phyloP scores from a whole-genome alignment of 2,329 filamentous ascomycete species.

The Penicillium sp. region DNA sequence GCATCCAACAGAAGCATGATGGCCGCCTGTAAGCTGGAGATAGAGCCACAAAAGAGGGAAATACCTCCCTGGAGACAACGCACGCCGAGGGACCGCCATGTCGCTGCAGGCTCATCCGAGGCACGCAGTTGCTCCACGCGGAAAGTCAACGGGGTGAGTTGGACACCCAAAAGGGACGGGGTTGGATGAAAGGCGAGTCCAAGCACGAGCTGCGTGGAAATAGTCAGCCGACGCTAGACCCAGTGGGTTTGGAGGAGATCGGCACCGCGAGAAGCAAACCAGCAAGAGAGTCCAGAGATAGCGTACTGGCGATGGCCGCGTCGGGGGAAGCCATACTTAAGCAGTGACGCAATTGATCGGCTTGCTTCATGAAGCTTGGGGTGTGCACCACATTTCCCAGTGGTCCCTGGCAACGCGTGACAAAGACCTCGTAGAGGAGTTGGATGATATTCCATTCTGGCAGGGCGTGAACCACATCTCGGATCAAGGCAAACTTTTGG shows the following conservation, averaged over 20 bases:
- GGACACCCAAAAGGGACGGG: neutral
- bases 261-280: neutral
- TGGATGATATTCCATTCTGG: slow-evolving; percentile 5
- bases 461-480: neutral
- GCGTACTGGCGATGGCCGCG: neutral
- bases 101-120: neutral
- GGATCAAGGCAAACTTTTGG: neutral
- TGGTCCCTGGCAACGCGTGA: slow-evolving; percentile 12
- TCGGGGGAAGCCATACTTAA: neutral
- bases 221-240: neutral
- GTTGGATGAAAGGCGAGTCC: neutral
- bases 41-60: neutral
- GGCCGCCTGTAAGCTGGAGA: neutral
- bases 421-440: slow-evolving; percentile 8
- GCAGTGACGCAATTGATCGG: neutral
- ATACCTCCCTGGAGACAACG: neutral
- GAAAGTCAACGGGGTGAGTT: neutral
- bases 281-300: neutral
- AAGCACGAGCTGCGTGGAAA: neutral
- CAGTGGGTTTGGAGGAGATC: neutral
- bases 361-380: slow-evolving; percentile 7
- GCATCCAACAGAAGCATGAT: neutral
- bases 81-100: neutral
- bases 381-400: slow-evolving; percentile 14
- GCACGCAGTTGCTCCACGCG: neutral